phyloP scores from a whole-genome alignment of 805 yeast genomes.

The Ogataea degrootiae region DNA sequence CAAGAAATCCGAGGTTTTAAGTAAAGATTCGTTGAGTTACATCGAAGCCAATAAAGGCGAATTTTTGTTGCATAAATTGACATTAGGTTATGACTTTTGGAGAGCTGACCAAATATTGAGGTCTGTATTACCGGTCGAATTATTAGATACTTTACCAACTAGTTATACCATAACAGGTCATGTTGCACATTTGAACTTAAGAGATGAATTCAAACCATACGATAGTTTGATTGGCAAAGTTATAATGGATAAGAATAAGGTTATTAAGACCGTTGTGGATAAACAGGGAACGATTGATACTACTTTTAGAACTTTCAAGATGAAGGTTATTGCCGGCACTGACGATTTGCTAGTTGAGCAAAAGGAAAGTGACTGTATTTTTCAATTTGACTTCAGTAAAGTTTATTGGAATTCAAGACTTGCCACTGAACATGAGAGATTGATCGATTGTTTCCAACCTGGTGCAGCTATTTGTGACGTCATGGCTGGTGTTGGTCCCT shows the following conservation, averaged over 20 bases:
- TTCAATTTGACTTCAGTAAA: constrained; percentile 83
- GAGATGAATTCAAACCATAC: constrained; percentile 80
- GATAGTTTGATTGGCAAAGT: constrained; percentile 83
- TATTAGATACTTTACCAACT: constrained; percentile 72
- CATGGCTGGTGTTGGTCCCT: constrained; percentile 98
- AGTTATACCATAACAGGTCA: constrained; percentile 95
- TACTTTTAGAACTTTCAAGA: constrained; percentile 83
- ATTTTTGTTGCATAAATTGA: constrained; percentile 49
- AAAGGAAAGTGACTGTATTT: constrained; percentile 79
- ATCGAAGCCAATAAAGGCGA: constrained; percentile 44
- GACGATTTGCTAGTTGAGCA: constrained; percentile 76
- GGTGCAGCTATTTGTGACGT: constrained; percentile 88
- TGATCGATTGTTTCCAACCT: constrained; percentile 53
- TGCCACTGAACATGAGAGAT: constrained; percentile 87
- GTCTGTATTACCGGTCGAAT: constrained; percentile 69
- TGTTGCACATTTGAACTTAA: constrained; percentile 84
- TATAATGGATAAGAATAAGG: constrained; percentile 79
- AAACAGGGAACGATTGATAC: constrained; percentile 85
- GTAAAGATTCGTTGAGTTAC: constrained; percentile 38
- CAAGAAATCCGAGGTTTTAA: constrained; percentile 34
- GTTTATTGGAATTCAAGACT: constrained; percentile 97
- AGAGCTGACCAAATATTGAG: constrained; percentile 78
- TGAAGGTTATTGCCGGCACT: constrained; percentile 91
- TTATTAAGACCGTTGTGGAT: constrained; percentile 84
- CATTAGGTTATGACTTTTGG: constrained; percentile 77